Base-by-base conservation (phyloP, 345 rosid genomes). In the Aquilaria sinensis region DNA sequence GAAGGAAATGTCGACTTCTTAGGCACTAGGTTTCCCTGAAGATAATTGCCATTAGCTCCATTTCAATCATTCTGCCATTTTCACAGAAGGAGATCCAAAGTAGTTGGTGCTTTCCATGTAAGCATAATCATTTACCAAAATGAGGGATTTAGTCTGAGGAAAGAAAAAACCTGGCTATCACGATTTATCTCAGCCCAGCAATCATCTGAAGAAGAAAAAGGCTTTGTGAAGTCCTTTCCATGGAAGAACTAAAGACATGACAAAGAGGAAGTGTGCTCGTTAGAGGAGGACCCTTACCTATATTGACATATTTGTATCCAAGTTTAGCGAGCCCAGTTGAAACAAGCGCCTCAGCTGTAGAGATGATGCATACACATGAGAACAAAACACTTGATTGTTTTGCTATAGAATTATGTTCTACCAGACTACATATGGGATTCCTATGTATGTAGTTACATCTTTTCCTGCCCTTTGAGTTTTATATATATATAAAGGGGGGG, bases 101-200 rank as follows among this genome's bases (percentile, higher is more conserved):
- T 16, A 16, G 23, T 16, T 16, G 23, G 23, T 16, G 23, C 23
- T 16, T 16, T 16, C 23, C 23, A 16, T 16, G 23, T 16, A 16
- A 16, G 23, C 23, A 16, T 0, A 8, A 37, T 37, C 8, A 37
- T 8, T 37, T 37, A 3, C 7, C 3, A 37, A 37, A 8, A 37
- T 37, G 43, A 37, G 23, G 23, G 43, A 37, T 37, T 37, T 5
- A 37, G 43, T 8, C 43, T 37, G 47, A 16, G 45, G 29, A 16
- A 23, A 47, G 16, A 14, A 68, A 31, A 48, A 73, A 93, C 91
- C 85, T 85, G 73, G 33, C 41, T 52, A 67, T 86, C 96, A 52
- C 98, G 90, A 75, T 76, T 34, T 67, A 81, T 66, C 78, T 90
- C 96, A 57, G 92, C 98, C 98, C 98, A 93, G 69, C 97, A 88